phyloP scores from a whole-genome alignment of 495 filamentous ascomycete genomes.

The Aspergillus carlsbadensis region DNA sequence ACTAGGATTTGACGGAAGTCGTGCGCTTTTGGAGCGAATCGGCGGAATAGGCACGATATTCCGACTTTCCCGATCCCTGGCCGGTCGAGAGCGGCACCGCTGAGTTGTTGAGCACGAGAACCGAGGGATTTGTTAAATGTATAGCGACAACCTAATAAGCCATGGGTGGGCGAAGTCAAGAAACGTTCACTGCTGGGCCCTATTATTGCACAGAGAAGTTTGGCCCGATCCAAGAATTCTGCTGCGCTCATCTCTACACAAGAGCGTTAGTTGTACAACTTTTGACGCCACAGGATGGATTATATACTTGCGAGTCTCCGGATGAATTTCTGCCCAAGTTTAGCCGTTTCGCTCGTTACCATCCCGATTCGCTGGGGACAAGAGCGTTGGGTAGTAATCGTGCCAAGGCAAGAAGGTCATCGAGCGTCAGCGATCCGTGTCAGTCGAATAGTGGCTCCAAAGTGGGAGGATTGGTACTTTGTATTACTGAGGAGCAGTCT shows the following conservation, averaged over 20 bases:
- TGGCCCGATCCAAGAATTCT: too few species aligned
- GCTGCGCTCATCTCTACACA: neutral
- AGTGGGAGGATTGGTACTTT: neutral
- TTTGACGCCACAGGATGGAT: neutral
- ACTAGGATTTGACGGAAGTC: neutral
- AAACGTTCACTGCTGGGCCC: too few species aligned
- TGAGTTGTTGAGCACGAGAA: neutral
- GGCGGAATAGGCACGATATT: neutral
- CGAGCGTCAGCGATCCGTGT: too few species aligned
- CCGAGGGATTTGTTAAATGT: neutral
- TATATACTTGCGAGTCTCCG: neutral
- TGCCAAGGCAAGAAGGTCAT: too few species aligned
- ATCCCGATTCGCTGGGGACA: too few species aligned
- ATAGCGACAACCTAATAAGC: neutral
- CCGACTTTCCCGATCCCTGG: constrained; percentile 3
- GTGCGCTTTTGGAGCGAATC: neutral
- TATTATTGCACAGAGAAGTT: too few species aligned
- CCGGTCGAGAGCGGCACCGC: neutral
- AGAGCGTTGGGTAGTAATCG: too few species aligned
- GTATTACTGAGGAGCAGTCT: neutral
- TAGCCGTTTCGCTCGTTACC: too few species aligned
- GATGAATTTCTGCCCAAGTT: neutral
- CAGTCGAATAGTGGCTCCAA: neutral
- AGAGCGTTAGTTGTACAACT: neutral
- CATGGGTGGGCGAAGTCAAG: neutral